Evolutionary conservation across 1,139 yeast species (phyloP), one percentile per base, ranked within the genome.

Genomic region (Suhomyces bokatorum): DNA sequence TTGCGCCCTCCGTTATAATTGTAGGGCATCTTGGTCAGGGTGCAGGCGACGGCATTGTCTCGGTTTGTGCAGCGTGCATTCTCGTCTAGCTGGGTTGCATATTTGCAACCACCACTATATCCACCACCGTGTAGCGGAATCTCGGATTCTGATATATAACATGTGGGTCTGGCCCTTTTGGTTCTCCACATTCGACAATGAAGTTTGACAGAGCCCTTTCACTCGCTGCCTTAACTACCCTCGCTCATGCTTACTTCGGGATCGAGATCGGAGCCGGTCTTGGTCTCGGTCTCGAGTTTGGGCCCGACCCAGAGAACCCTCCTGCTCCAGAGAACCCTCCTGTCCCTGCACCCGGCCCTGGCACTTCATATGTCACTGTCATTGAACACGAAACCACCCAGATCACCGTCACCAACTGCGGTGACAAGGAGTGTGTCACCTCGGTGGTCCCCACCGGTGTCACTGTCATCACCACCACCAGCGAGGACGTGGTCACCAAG

Each of bases 321-420:
- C 17, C 39, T 13, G 8, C 38, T n/a, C 31, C 39, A 17, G 14
- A 45, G 17, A 29, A 45, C 10, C 17, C 40, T 31, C 40, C 40
- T 4, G 29, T 35, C 22, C 16, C 32, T n/a, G 5, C 32, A 6
- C 16, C 32, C 12, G 32, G 35, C 28, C 14, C 43, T 14, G 34
- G 36, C 10, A 14, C 40, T 41, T 14, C 43, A 17, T 26, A 28
- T 28, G 35, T 31, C 28, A 46, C 48, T 27, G 41, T 33, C 13
- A 37, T 43, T n/a, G 48, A 37, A 9, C 35, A 46, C 15, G 36
- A 50, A 20, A 56, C 63, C 46, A 50, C 55, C 15, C 41, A 54
- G 6, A 44, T 61, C 33, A 58, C 66, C 39, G 49, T 60, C 41
- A 59, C 69, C 34, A 42, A 61, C 35, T 48, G 63, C 38, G 39